Evolutionary conservation across 768 basidiomycete genomes (phyloP).

Genomic region (Boletus rubropictus): DNA sequence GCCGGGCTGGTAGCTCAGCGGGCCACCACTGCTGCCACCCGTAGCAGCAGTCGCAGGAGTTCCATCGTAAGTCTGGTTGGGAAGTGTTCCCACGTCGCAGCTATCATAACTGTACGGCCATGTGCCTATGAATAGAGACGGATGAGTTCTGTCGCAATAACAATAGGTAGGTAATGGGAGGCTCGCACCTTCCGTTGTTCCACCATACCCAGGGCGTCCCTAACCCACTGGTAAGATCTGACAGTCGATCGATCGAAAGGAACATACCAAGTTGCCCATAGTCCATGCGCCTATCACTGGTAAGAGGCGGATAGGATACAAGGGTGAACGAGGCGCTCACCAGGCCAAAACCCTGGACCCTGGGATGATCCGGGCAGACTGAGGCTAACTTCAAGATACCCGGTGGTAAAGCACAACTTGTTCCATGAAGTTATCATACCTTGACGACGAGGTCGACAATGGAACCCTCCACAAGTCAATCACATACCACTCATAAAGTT

Average conservation of each 20-base stretch:
- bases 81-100: constrained; percentile 84
- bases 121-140: constrained; percentile 29
- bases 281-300: constrained; percentile 54
- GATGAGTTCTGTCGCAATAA: neutral
- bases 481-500: constrained; percentile 74
- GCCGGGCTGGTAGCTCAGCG: constrained; percentile 76
- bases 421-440: constrained; percentile 86
- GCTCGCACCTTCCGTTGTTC: constrained; percentile 69
- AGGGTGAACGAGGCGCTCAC: constrained; percentile 34
- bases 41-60: constrained; percentile 54
- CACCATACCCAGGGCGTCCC: constrained; percentile 85
- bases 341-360: constrained; percentile 83
- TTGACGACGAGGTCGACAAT: constrained; percentile 17
- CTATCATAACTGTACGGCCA: constrained; percentile 82
- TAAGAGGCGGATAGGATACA: constrained; percentile 3
- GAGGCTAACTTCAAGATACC: constrained; percentile 79
- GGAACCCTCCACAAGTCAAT: neutral
- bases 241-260: neutral
- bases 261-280: constrained; percentile 57
- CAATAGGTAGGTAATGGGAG: neutral
- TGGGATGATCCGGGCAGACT: constrained; percentile 62
- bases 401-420: constrained; percentile 91
- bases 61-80: constrained; percentile 68
- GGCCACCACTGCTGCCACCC: constrained; percentile 42
- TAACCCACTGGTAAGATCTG: constrained; percentile 34